Base-by-base conservation (phyloP, 805 yeast species). In the Saccharomyces eubayanus region DNA sequence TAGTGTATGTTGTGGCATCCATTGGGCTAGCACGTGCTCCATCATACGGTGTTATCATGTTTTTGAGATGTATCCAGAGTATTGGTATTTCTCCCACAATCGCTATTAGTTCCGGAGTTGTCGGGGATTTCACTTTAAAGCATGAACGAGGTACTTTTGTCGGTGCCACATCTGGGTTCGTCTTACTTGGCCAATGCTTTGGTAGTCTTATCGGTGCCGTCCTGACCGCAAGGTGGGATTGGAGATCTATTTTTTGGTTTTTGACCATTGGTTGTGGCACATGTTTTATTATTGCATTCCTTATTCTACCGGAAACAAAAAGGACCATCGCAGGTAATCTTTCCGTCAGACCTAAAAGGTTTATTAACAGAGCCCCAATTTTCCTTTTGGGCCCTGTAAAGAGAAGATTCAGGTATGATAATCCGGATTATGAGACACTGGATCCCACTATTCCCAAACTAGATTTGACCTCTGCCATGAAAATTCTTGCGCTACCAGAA, bases 241-340 rank as follows among this genome's bases (percentile, higher is more conserved):
- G 96, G 96, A 74, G 91, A 59, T 83, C 89, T 0, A 78, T 84
- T n/a, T 85, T 85, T 59, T 81, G 88, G 81, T 86, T 89, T 57
- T 69, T 86, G 51, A 80, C 85, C 0, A 82, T 85, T 21, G 82
- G 85, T 12, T 78, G 84, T 51, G 85, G 84, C 6, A 58, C 67
- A 1, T 72, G 79, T 1, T 57, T 78, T 6, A 0, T 65, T 0
- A 48, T 71, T 2, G 71, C 72, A 4, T 60, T 71, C 5, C 50
- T 74, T 5, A 53, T 76, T 3, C 66, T 89, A 12, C 94, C 96
- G 0, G 96, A 89, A 63, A 89, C 96, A 0, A 77, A 78, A 47
- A 72, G 96, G 53, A 70, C 78, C 6, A 62, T 86, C 6, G 92
- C 83, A 3, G 96, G 94, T 0, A 87, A 87, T 65, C 82, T 89